A percentile compares a stretch with the other conserved stretches of the same genome.
These are phyloP conservation scores for Volvariella surrecta DNA, from an alignment of 1,284 basidiomycete species.

Conservation along the genomic window DNA sequence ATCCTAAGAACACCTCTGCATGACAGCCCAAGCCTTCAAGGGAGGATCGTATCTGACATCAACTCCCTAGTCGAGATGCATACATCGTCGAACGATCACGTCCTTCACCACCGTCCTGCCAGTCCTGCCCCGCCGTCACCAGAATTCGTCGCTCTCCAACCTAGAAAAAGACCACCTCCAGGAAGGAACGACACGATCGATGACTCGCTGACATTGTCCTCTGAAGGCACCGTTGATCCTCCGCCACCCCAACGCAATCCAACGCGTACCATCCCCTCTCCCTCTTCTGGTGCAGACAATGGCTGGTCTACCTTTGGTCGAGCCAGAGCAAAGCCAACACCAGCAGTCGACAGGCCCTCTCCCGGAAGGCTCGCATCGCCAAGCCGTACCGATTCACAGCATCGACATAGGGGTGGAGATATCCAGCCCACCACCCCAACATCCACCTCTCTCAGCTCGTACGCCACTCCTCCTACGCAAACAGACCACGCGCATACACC, in stretches of 20 bases:
- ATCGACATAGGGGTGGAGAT: slow-evolving; percentile 6
- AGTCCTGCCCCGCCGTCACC: slow-evolving; percentile 1
- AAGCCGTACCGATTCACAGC: slow-evolving; percentile 8
- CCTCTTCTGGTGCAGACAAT: slow-evolving; percentile 4
- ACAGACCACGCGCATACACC: background rate
- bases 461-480: slow-evolving; percentile 14
- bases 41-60: slow-evolving; percentile 28
- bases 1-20: too few species aligned
- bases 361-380: too few species aligned
- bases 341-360: too few species aligned
- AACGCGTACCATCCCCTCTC: background rate
- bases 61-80: slow-evolving; percentile 19
- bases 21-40: slow-evolving; percentile 8
- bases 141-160: slow-evolving; percentile 5
- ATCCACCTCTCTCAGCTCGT: slow-evolving; percentile 12
- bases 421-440: slow-evolving; percentile 12
- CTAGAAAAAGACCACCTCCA: slow-evolving; percentile 1
- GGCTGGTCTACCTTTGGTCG: slow-evolving; percentile 18
- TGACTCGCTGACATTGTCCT: too few species aligned
- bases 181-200: background rate
- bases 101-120: too few species aligned
- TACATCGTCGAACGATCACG: slow-evolving; percentile 6
- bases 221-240: too few species aligned
- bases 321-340: background rate
- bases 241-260: too few species aligned